Conservation (phyloP, 495 filamentous ascomycete genomes). For the Tirmania nivea region DNA sequence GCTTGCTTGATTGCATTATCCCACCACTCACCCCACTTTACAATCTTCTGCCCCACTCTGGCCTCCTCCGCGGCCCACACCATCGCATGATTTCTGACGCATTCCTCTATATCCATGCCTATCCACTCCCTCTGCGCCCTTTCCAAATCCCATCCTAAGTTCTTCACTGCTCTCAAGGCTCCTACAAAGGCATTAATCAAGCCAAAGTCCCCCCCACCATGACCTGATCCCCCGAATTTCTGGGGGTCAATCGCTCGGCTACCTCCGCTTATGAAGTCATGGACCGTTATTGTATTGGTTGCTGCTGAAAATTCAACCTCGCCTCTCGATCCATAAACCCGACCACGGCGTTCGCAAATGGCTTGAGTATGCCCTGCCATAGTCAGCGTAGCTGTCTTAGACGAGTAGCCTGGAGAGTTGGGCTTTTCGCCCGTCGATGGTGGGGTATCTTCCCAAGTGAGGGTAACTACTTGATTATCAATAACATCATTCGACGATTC, state of each 20-base stretch:
- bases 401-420: constrained; percentile 5
- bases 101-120: constrained; percentile 65
- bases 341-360: constrained; percentile 61
- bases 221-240: constrained; percentile 30
- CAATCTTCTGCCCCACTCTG: constrained; percentile 39
- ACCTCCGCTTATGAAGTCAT: constrained; percentile 38
- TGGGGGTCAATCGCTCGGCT: constrained; percentile 32
- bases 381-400: constrained; percentile 75
- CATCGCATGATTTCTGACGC: constrained; percentile 69
- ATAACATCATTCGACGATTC: constrained; percentile 79
- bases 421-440: constrained; percentile 21
- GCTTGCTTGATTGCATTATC: not conserved
- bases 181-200: constrained; percentile 56
- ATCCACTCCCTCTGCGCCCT: constrained; percentile 55
- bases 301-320: constrained; percentile 53
- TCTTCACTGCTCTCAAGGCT: constrained; percentile 63
- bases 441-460: constrained; percentile 48
- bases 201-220: constrained; percentile 79
- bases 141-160: constrained; percentile 38
- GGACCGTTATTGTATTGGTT: constrained; percentile 38
- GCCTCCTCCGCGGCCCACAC: constrained; percentile 92
- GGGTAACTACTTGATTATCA: constrained; percentile 74
- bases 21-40: constrained; percentile 73
- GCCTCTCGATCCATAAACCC: constrained; percentile 64
- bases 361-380: constrained; percentile 82